Evolutionary conservation across 139 green algal genomes (phyloP).

Genomic region (Auxenochlorella protothecoides): DNA sequence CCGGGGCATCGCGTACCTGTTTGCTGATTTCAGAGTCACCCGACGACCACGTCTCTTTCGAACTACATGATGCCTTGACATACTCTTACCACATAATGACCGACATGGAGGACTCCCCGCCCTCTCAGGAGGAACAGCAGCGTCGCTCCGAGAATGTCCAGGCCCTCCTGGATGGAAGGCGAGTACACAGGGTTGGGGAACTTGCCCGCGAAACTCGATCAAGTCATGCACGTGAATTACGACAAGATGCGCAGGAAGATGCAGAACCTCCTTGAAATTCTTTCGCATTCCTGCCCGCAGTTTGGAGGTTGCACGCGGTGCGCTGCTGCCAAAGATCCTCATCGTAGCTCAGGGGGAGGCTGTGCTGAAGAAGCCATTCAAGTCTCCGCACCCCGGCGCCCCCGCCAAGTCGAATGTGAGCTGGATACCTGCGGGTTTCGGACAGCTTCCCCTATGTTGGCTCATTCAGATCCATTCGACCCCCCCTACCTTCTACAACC

Average conservation of each 20-base stretch:
- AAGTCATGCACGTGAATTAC: too few species aligned
- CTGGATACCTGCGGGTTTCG: too few species aligned
- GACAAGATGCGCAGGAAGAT: conserved; percentile 1
- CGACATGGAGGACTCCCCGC: too few species aligned
- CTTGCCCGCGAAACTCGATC: neutral
- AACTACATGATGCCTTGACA: too few species aligned
- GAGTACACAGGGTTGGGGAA: conserved; percentile 8
- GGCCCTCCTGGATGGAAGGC: neutral
- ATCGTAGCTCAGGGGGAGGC: conserved; percentile 37
- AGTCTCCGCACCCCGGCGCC: conserved; percentile 41
- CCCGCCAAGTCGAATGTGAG: conserved; percentile 36
- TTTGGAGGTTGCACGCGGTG: conserved; percentile 36
- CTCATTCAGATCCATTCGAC: conserved; percentile 6
- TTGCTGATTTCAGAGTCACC: too few species aligned
- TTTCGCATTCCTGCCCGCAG: conserved; percentile 18
- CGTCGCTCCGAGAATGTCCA: neutral
- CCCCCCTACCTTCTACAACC: neutral
- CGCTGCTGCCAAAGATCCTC: conserved; percentile 56
- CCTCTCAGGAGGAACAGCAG: neutral
- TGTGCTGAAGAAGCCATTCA: conserved; percentile 51
- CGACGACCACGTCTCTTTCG: too few species aligned
- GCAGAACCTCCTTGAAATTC: neutral
- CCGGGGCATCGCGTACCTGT: too few species aligned
- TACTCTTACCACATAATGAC: too few species aligned
- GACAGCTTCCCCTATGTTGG: neutral